Evolutionary conservation across 83 land plant genomes (phyloP).

Genomic region (Picea abies): DNA sequence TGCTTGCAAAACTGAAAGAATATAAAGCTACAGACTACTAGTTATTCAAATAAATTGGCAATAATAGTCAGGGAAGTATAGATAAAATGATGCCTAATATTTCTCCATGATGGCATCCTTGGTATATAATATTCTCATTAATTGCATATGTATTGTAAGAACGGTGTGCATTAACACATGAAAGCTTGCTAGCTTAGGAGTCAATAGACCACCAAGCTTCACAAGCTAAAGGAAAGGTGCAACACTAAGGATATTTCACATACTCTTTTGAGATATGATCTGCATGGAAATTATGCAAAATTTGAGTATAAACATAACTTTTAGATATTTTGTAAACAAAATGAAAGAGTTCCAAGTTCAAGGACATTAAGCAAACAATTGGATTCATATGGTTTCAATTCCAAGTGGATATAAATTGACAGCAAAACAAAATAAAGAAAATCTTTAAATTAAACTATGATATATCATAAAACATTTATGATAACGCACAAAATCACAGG

Average conservation of each 20-base stretch:
- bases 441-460: no score
- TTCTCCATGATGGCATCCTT: background rate
- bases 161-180: background rate
- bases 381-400: no score
- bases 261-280: background rate
- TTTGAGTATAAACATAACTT: no score
- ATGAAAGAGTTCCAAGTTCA: no score
- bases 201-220: no score
- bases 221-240: no score
- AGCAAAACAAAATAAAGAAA: no score
- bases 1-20: background rate
- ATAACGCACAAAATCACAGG: no score
- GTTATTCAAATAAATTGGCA: background rate
- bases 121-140: background rate
- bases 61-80: background rate
- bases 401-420: no score
- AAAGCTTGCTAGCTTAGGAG: background rate
- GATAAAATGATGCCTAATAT: background rate
- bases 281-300: background rate
- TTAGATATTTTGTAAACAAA: no score
- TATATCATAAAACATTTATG: no score
- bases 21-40: background rate
- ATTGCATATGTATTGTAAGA: background rate
- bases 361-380: no score
- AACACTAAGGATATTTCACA: background rate